Conservation (phyloP, 345 rosid species). For the Citrus trifoliata region DNA sequence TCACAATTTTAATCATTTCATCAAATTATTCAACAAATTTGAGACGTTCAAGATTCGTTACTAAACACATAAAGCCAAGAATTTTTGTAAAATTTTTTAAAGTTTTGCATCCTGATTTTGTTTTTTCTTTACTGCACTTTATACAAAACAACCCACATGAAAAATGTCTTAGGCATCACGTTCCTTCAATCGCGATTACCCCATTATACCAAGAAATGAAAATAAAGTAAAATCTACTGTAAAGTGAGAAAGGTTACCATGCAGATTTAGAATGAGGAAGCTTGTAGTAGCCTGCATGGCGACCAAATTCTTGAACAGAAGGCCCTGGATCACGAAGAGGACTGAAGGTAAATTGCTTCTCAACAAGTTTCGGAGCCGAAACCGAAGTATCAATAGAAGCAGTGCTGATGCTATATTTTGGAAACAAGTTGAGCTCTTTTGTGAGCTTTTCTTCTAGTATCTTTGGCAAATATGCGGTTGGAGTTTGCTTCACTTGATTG, state of each 20-base stretch:
- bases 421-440: too few species aligned
- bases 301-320: slow-evolving; percentile 60
- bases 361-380: too few species aligned
- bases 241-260: slow-evolving; percentile 31
- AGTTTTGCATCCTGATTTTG: not conserved
- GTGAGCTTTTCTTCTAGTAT: too few species aligned
- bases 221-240: too few species aligned
- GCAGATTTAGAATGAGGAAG: slow-evolving; percentile 68
- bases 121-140: not conserved
- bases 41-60: not conserved
- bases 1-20: not conserved
- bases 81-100: not conserved
- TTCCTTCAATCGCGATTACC: not conserved
- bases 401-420: too few species aligned
- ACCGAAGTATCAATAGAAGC: too few species aligned
- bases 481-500: too few species aligned
- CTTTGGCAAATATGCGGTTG: too few species aligned
- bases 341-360: slow-evolving; percentile 31
- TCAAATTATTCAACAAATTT: not conserved
- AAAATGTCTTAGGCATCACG: not conserved
- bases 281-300: slow-evolving; percentile 72
- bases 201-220: not conserved
- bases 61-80: not conserved
- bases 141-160: not conserved
- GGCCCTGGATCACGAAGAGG: slow-evolving; percentile 32